A percentile compares a stretch with the other conserved stretches of the same genome.
These are phyloP conservation scores for Incumbomyces delicatus DNA, from an alignment of 2,329 filamentous ascomycete species.

Conservation along the genomic window DNA sequence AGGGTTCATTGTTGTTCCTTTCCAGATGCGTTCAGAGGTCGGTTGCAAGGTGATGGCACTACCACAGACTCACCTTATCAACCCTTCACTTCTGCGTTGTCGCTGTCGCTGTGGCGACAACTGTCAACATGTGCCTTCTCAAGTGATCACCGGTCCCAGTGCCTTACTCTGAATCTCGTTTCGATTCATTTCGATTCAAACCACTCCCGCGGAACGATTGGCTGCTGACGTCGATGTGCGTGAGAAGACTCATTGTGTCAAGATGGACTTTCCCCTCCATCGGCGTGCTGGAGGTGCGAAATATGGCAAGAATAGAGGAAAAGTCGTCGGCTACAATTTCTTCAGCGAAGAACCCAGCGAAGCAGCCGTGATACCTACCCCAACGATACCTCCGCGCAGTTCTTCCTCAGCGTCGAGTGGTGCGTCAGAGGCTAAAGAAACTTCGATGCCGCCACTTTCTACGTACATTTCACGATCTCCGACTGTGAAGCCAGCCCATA, in stretches of 20 bases:
- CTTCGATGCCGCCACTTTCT: neutral
- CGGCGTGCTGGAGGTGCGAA: constrained; percentile 1
- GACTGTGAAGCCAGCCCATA: neutral
- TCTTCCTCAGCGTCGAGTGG: neutral
- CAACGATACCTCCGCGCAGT: neutral
- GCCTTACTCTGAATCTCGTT: no score
- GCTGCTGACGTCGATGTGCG: no score
- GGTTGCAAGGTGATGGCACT: no score
- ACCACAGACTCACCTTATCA: no score
- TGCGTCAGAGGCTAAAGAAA: neutral
- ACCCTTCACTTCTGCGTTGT: no score
- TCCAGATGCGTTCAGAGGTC: neutral
- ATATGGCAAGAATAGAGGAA: constrained; percentile 4
- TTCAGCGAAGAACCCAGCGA: neutral
- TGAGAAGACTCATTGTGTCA: neutral
- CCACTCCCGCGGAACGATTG: no score
- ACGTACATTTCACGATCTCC: neutral
- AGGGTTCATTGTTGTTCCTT: constrained; percentile 4
- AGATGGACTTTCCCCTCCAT: neutral
- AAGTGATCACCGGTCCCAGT: no score
- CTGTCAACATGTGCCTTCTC: no score
- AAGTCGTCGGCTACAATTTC: constrained; percentile 2
- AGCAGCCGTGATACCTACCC: neutral
- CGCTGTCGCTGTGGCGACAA: no score
- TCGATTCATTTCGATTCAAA: no score